These are phyloP conservation scores for Puccinia sorghi DNA, from an alignment of 1,284 basidiomycete genomes.

Conservation along the genomic window DNA sequence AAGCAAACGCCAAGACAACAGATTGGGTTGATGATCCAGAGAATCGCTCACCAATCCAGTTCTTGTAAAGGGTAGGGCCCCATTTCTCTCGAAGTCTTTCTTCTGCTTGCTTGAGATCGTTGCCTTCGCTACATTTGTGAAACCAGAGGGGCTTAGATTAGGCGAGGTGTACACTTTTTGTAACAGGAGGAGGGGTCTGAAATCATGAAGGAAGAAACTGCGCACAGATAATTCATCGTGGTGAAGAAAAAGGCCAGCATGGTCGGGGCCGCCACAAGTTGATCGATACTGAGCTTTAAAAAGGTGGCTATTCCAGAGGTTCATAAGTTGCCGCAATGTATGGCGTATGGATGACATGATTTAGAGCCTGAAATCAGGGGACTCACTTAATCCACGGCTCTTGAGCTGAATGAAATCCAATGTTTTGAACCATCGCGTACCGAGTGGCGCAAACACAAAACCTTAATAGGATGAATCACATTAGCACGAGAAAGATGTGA, in stretches of 20 bases:
- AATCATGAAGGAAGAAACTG: not conserved
- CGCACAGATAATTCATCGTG: conserved; percentile 47
- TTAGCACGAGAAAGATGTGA: no score
- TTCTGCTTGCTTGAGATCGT: conserved; percentile 42
- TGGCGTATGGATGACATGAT: not conserved
- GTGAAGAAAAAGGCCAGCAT: conserved; percentile 49
- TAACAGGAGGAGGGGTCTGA: no score
- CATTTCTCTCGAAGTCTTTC: conserved; percentile 41
- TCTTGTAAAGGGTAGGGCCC: conserved; percentile 45
- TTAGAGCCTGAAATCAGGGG: not conserved
- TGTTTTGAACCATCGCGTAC: conserved; percentile 45
- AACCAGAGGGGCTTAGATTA: not conserved
- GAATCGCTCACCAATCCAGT: conserved; percentile 34
- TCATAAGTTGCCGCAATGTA: no score
- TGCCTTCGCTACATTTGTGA: conserved; percentile 22
- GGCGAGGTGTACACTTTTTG: no score
- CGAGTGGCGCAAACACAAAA: conserved; percentile 44
- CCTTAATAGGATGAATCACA: not conserved
- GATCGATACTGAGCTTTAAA: conserved; percentile 37
- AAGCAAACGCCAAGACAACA: not conserved
- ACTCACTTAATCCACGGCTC: conserved; percentile 28
- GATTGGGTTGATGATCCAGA: not conserved
- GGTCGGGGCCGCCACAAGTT: conserved; percentile 46
- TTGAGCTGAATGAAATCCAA: conserved; percentile 47
- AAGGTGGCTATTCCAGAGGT: conserved; percentile 9